Conservation (phyloP, 768 basidiomycete genomes). For the Hericium erinaceus region DNA sequence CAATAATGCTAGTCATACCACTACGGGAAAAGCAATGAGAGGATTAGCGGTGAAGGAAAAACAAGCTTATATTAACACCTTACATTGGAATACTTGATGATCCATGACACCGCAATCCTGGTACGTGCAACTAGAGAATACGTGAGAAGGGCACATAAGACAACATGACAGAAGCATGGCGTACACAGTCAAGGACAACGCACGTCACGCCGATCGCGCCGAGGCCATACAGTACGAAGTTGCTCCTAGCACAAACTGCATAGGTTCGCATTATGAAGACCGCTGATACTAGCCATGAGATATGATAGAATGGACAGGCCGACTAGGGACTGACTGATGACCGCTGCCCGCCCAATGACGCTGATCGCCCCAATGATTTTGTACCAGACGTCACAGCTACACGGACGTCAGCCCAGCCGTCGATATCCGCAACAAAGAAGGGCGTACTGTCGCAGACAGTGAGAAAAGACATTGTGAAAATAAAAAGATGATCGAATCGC, state of each 20-base stretch:
- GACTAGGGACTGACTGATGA: constrained; percentile 17
- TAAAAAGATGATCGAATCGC: too few relatives aligned
- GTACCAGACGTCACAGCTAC: constrained; percentile 22
- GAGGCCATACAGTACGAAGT: background rate
- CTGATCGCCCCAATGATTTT: constrained; percentile 21
- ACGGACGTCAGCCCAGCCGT: background rate
- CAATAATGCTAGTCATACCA: background rate
- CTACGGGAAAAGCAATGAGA: background rate
- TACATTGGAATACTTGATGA: background rate
- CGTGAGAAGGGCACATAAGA: background rate
- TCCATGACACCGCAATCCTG: background rate
- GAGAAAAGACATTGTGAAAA: too few relatives aligned
- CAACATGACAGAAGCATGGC: background rate
- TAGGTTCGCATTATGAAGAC: background rate
- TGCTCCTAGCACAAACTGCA: background rate
- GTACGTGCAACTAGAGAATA: background rate
- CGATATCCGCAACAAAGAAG: background rate
- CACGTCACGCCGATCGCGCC: background rate
- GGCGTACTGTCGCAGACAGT: too few relatives aligned
- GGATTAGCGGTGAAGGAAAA: background rate
- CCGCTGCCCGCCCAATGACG: constrained; percentile 21
- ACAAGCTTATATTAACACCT: background rate
- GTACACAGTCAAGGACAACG: background rate
- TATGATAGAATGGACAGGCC: background rate
- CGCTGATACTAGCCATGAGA: background rate